These are phyloP conservation scores for Yamadazyma triangularis DNA, from an alignment of 1,139 yeast species.

Conservation along the genomic window DNA sequence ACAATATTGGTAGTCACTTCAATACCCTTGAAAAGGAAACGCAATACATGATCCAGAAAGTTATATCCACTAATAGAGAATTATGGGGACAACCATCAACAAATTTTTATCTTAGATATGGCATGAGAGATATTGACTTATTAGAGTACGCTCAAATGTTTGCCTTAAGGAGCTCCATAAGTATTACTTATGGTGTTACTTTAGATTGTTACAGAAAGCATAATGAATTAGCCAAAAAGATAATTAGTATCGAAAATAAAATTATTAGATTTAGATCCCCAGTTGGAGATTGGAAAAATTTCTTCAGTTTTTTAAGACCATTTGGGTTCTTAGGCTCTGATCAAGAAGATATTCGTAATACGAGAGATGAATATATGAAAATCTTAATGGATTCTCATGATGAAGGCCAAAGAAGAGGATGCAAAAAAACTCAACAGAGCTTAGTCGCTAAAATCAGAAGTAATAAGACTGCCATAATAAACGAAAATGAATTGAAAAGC, in stretches of 20 bases:
- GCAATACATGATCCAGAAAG: conserved; percentile 19
- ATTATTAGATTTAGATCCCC: conserved; percentile 64
- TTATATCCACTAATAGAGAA: conserved; percentile 20
- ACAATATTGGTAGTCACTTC: conserved; percentile 25
- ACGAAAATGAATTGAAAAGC: conserved; percentile 46
- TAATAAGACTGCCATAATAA: conserved; percentile 1
- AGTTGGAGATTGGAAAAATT: conserved; percentile 58
- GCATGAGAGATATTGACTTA: conserved; percentile 32
- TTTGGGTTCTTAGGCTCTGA: conserved; percentile 14
- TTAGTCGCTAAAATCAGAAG: not conserved
- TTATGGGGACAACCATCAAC: conserved; percentile 20
- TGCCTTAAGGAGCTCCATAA: conserved; percentile 53
- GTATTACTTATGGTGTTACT: conserved; percentile 56
- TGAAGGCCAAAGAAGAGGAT: not conserved
- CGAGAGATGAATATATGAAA: conserved; percentile 56
- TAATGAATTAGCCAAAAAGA: conserved; percentile 43
- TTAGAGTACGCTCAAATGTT: conserved; percentile 45
- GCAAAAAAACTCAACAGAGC: conserved; percentile 8
- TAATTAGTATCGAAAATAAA: conserved; percentile 58
- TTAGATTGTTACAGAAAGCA: conserved; percentile 42
- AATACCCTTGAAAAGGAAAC: conserved; percentile 44
- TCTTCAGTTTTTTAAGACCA: conserved; percentile 47
- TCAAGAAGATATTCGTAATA: conserved; percentile 34
- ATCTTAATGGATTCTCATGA: conserved; percentile 17
- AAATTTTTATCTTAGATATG: conserved; percentile 1